Evolutionary conservation across 2,329 filamentous ascomycete species (phyloP).

Genomic region (Diaporthe sp.): DNA sequence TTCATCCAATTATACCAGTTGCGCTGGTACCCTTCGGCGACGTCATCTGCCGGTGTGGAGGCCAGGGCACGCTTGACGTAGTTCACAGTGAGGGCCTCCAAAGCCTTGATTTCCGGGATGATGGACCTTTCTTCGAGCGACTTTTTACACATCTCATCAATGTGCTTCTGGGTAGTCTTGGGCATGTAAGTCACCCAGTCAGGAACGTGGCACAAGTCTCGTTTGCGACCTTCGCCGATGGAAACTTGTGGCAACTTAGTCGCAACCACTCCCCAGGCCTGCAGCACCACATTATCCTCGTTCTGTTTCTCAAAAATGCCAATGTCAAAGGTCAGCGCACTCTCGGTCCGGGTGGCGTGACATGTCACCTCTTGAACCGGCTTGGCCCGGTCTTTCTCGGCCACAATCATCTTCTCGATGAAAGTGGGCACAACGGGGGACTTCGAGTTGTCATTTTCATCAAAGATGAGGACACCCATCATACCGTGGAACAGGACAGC

Average conservation of each 20-base stretch:
- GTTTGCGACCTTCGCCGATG: background rate
- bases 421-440: conserved; percentile 31
- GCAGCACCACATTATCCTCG: conserved; percentile 30
- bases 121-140: background rate
- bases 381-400: background rate
- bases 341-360: background rate
- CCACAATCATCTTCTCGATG: conserved; percentile 16
- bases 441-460: background rate
- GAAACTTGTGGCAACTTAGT: background rate
- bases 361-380: background rate
- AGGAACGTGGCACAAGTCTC: background rate
- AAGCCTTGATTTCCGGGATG: background rate
- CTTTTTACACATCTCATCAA: background rate
- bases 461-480: background rate
- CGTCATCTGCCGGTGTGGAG: conserved; percentile 22
- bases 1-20: conserved; percentile 23
- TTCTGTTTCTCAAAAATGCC: conserved; percentile 2
- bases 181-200: background rate
- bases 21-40: background rate
- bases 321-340: conserved; percentile 24
- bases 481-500: conserved; percentile 39
- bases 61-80: background rate
- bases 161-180: background rate
- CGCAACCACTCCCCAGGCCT: background rate
- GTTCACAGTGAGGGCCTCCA: background rate